A percentile compares a stretch with the other conserved stretches of the same genome.
phyloP scores from a whole-genome alignment of 768 basidiomycete species.

The Lactifluus subvellereus region DNA sequence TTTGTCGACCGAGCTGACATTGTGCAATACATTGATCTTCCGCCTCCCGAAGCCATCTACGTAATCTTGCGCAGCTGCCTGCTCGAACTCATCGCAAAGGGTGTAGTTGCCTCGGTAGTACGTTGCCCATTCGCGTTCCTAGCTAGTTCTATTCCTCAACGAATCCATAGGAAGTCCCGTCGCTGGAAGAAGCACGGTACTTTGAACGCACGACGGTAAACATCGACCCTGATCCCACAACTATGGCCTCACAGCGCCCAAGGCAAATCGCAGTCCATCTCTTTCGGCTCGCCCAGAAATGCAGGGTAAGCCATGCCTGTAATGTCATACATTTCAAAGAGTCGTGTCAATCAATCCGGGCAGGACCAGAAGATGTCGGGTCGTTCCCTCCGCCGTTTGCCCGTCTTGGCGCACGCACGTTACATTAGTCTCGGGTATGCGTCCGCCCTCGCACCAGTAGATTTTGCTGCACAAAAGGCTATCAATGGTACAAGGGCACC shows the following conservation, averaged over 20 bases:
- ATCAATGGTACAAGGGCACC: slow-evolving; percentile 1
- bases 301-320: slow-evolving; percentile 52
- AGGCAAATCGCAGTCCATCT: slow-evolving; percentile 54
- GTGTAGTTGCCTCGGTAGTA: slow-evolving; percentile 62
- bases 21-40: slow-evolving; percentile 89
- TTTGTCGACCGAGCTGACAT: slow-evolving; percentile 98
- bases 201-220: slow-evolving; percentile 36
- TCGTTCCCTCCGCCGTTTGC: slow-evolving; percentile 85
- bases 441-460: slow-evolving; percentile 1
- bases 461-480: background rate
- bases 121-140: slow-evolving; percentile 27
- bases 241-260: slow-evolving; percentile 36
- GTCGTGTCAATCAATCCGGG: background rate
- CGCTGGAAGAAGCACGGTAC: slow-evolving; percentile 54
- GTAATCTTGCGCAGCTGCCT: slow-evolving; percentile 84
- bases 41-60: slow-evolving; percentile 87
- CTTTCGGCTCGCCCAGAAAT: slow-evolving; percentile 63
- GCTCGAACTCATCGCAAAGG: slow-evolving; percentile 67
- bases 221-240: slow-evolving; percentile 31
- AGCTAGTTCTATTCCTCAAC: background rate
- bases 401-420: slow-evolving; percentile 85
- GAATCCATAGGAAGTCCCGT: slow-evolving; percentile 51
- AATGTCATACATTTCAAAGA: background rate
- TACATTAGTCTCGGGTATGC: slow-evolving; percentile 49
- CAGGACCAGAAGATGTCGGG: slow-evolving; percentile 85